These are phyloP conservation scores for Zanthoxylum bungeanum DNA, from an alignment of 345 rosid species.

Conservation along the genomic window DNA sequence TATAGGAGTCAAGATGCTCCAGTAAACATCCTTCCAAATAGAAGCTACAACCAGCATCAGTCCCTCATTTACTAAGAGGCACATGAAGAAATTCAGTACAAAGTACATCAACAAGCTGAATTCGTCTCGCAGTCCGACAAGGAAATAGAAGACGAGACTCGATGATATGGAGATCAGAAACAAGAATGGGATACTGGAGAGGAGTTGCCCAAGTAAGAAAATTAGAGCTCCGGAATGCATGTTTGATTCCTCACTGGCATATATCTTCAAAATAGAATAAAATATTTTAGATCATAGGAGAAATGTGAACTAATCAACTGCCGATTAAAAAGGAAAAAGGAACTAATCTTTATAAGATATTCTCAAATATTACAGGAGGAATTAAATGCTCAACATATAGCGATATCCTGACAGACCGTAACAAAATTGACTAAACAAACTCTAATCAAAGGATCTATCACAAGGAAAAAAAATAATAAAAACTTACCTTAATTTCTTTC, in stretches of 20 bases:
- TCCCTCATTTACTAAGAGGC: constrained; percentile 92
- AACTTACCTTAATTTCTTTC: constrained; percentile 81
- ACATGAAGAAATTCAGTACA: constrained; percentile 90
- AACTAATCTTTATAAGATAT: neutral
- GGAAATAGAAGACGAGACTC: constrained; percentile 94
- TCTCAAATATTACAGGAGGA: neutral
- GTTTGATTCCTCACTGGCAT: constrained; percentile 79
- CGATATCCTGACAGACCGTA: neutral
- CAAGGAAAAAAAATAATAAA: too few relatives aligned
- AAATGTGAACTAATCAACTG: neutral
- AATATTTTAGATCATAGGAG: neutral
- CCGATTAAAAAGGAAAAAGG: neutral
- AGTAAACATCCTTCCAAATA: constrained; percentile 72
- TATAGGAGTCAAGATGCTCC: constrained; percentile 65
- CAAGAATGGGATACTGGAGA: constrained; percentile 94
- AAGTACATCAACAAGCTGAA: constrained; percentile 98
- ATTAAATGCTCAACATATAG: neutral
- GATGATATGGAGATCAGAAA: constrained; percentile 96
- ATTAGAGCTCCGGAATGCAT: constrained; percentile 90
- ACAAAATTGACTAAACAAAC: neutral
- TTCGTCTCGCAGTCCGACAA: constrained; percentile 72
- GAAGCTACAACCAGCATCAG: constrained; percentile 63
- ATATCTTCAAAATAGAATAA: constrained; percentile 48
- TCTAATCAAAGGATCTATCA: neutral
- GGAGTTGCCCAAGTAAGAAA: constrained; percentile 84